Evolutionary conservation across 1,284 basidiomycete species (phyloP), one percentile per base, ranked within the genome.

Genomic region (Marasmius tenuissimus): DNA sequence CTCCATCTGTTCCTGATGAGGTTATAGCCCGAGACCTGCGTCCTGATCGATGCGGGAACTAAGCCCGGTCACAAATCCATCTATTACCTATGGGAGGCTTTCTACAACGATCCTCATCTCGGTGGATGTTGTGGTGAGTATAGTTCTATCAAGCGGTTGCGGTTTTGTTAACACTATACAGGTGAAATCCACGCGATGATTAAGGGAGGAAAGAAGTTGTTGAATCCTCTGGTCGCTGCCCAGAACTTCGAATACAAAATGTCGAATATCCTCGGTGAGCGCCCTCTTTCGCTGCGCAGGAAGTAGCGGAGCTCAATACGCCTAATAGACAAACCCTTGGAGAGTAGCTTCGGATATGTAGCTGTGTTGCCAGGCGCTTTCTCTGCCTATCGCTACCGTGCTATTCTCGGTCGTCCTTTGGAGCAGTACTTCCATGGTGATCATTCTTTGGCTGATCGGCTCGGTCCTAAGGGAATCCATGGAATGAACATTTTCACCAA

Each of bases 231-330:
- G 51, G 88, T 96, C 37, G 95, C 95, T 10, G 94, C 94, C 27
- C 97, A 98, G 75, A 98, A 98, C 77, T 98, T 99, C 70, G 97
- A 99, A 77, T 98, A 98, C 81, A 98, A 94, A 79, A 96, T 96
- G 92, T 95, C 93, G 40, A 96, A 96, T 75, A 97, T 97, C 69
- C 81, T 96, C 33, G 93, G 92, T 86, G 75, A 68, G 76, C 65
- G n/a, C 34, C 18, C 14, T 50, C 35, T 18, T 45, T 49, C 34
- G 61, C 18, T 18, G 27, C 27, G 27, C 4, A 27, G 63, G 20
- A 58, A 22, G 5, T 38, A 34, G n/a, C 56, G n/a, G 1, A 34
- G 27, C 27, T 27, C 4, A 27, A 27, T 27, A 27, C 27, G n/a
- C 27, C 27, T 34, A 16, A 38, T 66, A 89, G 93, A 95, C 71